A percentile compares a stretch with the other conserved stretches of the same genome.
phyloP scores from a whole-genome alignment of 2,329 filamentous ascomycete genomes.

The Clarireedia monteithiana region DNA sequence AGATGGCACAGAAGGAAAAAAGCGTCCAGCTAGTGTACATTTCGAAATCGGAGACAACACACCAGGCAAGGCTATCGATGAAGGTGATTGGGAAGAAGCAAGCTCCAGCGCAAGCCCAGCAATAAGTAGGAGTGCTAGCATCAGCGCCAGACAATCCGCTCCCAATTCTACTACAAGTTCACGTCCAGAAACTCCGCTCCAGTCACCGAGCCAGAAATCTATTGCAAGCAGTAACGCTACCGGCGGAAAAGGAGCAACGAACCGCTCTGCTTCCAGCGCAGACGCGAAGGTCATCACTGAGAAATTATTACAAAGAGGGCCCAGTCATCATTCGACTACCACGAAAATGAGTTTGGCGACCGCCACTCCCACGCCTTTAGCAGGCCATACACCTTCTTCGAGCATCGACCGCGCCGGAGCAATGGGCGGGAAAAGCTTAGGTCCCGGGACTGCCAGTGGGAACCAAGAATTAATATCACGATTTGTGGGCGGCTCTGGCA shows the following conservation, averaged over 20 bases:
- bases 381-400: conserved; percentile 28
- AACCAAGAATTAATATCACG: conserved; percentile 47
- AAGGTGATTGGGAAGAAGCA: conserved; percentile 58
- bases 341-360: conserved; percentile 50
- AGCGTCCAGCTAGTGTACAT: conserved; percentile 44
- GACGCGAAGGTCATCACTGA: conserved; percentile 63
- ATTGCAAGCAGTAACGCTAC: conserved; percentile 14
- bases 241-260: conserved; percentile 9
- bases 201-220: conserved; percentile 15
- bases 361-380: conserved; percentile 32
- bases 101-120: conserved; percentile 56
- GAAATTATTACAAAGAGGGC: conserved; percentile 55
- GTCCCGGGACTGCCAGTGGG: conserved; percentile 11
- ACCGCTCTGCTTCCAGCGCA: conserved; percentile 26
- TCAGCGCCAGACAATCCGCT: conserved; percentile 29
- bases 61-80: conserved; percentile 31
- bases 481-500: conserved; percentile 47
- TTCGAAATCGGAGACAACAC: conserved; percentile 47
- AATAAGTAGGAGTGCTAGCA: conserved; percentile 38
- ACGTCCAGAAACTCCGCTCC: conserved; percentile 22
- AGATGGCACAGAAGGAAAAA: conserved; percentile 27
- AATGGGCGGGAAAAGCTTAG: conserved; percentile 14
- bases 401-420: conserved; percentile 16
- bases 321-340: conserved; percentile 51
- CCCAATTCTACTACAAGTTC: conserved; percentile 32